These are phyloP conservation scores for Cercophora sp. DNA, from an alignment of 495 filamentous ascomycete genomes.

Conservation along the genomic window DNA sequence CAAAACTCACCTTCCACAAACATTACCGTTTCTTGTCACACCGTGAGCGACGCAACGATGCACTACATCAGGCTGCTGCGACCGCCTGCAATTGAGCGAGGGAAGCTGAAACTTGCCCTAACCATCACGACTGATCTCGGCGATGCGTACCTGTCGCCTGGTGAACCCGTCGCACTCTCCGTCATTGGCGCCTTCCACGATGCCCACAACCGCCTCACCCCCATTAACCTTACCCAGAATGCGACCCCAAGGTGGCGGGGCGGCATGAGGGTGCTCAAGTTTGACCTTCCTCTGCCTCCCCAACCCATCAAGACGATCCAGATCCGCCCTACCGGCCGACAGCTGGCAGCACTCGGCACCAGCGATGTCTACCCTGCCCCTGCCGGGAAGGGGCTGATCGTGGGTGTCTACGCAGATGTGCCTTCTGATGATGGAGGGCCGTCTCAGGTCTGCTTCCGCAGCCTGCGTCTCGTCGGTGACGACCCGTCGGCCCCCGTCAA, in stretches of 20 bases:
- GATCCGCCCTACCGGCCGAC: conserved; percentile 32
- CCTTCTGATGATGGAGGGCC: not conserved
- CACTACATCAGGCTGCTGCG: conserved; percentile 78
- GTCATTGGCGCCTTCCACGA: conserved; percentile 41
- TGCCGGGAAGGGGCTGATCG: conserved; percentile 27
- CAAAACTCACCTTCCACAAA: no score
- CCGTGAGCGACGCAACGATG: no score
- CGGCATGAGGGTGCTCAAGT: conserved; percentile 41
- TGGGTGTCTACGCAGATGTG: conserved; percentile 37
- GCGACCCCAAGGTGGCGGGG: conserved; percentile 30
- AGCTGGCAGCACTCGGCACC: conserved; percentile 27
- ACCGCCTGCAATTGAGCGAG: conserved; percentile 47
- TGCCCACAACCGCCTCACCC: conserved; percentile 32
- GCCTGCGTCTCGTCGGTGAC: conserved; percentile 31
- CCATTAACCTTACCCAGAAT: conserved; percentile 18
- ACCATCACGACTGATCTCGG: conserved; percentile 90
- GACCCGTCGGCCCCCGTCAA: conserved; percentile 10
- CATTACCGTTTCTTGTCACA: no score
- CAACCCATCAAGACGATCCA: conserved; percentile 29
- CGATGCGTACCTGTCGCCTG: conserved; percentile 72
- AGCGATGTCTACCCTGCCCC: conserved; percentile 23
- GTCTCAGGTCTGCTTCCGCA: conserved; percentile 33
- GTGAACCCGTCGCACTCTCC: conserved; percentile 54
- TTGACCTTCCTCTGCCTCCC: conserved; percentile 29
- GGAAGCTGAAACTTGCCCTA: conserved; percentile 44